These are phyloP conservation scores for Hericium rajendrae DNA, from an alignment of 768 basidiomycete species.

Conservation along the genomic window DNA sequence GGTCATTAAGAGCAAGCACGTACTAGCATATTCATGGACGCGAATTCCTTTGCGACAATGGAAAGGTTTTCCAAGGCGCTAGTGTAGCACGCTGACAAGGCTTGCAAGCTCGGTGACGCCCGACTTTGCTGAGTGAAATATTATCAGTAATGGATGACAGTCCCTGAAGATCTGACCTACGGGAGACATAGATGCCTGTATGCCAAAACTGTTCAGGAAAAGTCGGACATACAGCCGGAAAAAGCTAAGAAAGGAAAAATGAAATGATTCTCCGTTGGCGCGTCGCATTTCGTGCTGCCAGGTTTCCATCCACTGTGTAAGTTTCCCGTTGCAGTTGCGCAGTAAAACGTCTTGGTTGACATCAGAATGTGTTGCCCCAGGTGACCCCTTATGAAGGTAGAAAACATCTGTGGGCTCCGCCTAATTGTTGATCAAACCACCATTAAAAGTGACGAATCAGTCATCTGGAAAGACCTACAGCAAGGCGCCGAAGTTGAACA, in stretches of 20 bases:
- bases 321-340: conserved; percentile 59
- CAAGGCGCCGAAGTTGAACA: conserved; percentile 67
- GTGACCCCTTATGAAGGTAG: conserved; percentile 39
- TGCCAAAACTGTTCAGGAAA: conserved; percentile 79
- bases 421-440: conserved; percentile 23
- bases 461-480: conserved; percentile 35
- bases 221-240: conserved; percentile 73
- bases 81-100: conserved; percentile 61
- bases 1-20: conserved; percentile 15
- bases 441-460: not conserved
- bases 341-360: conserved; percentile 68
- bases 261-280: conserved; percentile 67
- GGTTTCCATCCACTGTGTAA: conserved; percentile 60
- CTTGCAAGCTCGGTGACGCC: conserved; percentile 52
- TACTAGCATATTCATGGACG: conserved; percentile 64
- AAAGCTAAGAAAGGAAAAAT: conserved; percentile 62
- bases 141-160: conserved; percentile 1
- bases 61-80: conserved; percentile 64
- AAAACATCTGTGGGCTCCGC: conserved; percentile 76
- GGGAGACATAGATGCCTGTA: conserved; percentile 51
- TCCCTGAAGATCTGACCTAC: conserved; percentile 26
- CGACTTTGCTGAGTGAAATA: conserved; percentile 36
- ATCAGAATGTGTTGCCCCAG: conserved; percentile 41
- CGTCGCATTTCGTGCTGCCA: conserved; percentile 70
- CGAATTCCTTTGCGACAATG: conserved; percentile 68